Evolutionary conservation across 78 protist genomes (phyloP).

Genomic region (Protostelium mycophagum): DNA sequence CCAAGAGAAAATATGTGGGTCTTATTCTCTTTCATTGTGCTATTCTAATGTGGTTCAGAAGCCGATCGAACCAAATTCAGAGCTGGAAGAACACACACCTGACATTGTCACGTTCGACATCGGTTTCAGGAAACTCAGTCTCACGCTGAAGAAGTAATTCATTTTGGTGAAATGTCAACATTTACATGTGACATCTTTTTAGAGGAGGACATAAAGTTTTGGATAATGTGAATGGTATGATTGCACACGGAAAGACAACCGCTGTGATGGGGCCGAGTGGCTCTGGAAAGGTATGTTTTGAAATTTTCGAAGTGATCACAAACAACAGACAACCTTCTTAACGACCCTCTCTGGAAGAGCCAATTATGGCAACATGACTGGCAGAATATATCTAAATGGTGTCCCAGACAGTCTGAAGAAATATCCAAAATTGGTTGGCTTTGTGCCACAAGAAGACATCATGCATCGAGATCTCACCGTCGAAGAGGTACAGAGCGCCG

Average conservation of each 20-base stretch:
- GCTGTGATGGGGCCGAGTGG: slow-evolving; percentile 14
- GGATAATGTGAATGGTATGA: slow-evolving; percentile 8
- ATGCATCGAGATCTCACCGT: slow-evolving; percentile 32
- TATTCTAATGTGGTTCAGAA: not conserved
- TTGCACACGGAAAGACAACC: slow-evolving; percentile 3
- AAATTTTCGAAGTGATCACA: not conserved
- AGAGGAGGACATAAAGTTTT: slow-evolving; percentile 5
- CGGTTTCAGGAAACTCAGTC: slow-evolving; percentile 20
- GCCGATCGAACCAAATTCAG: not conserved
- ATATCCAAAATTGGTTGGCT: slow-evolving; percentile 12
- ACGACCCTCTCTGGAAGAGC: slow-evolving; percentile 18
- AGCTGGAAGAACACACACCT: not conserved
- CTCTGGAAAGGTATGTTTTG: not conserved
- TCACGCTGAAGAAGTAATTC: slow-evolving; percentile 5
- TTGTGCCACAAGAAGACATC: slow-evolving; percentile 40
- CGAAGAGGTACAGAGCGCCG: not conserved
- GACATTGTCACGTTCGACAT: slow-evolving; percentile 5
- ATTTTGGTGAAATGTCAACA: not conserved
- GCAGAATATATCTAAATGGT: slow-evolving; percentile 5
- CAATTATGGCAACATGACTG: not conserved
- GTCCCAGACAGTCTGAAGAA: slow-evolving; percentile 6
- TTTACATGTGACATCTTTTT: not conserved
- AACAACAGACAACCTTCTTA: slow-evolving; percentile 14
- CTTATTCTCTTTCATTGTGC: not conserved
- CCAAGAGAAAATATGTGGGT: no score